These are phyloP conservation scores for Oryza punctata DNA, from an alignment of 176 grass and related monocot species.

Conservation along the genomic window DNA sequence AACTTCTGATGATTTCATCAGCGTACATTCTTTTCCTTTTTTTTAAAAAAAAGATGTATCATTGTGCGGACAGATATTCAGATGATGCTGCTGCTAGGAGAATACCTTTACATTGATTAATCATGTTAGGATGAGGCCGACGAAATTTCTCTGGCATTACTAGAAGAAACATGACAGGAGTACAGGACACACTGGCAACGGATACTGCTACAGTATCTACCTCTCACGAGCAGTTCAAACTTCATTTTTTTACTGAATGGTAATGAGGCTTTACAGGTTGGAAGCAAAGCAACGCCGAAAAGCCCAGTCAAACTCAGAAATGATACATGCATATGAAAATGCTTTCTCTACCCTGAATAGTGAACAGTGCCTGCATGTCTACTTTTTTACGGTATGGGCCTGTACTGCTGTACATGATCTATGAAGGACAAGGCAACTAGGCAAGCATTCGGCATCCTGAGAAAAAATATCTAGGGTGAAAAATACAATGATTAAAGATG, in stretches of 20 bases:
- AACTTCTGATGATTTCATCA: neutral
- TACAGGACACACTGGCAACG: neutral
- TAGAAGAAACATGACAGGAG: neutral
- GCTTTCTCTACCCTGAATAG: neutral
- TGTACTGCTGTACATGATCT: neutral
- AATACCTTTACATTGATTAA: constrained; percentile 14
- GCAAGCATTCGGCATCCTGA: neutral
- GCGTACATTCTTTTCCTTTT: neutral
- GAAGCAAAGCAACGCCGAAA: neutral
- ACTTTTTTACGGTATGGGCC: neutral
- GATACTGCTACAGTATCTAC: neutral
- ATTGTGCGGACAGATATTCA: neutral
- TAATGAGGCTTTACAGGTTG: neutral
- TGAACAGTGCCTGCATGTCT: neutral
- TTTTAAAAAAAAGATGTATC: neutral
- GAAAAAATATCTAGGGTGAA: neutral
- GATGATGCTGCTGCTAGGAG: neutral
- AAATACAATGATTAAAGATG: neutral
- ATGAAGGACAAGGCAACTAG: neutral
- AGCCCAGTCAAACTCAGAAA: neutral
- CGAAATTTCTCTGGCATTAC: neutral
- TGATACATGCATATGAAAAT: neutral
- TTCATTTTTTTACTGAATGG: neutral
- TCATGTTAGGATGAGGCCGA: neutral
- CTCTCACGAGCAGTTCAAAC: constrained; percentile 11